Evolutionary conservation across 1,284 basidiomycete genomes (phyloP), one percentile per base, ranked within the genome.

Genomic region (Ceratobasidium sp.): DNA sequence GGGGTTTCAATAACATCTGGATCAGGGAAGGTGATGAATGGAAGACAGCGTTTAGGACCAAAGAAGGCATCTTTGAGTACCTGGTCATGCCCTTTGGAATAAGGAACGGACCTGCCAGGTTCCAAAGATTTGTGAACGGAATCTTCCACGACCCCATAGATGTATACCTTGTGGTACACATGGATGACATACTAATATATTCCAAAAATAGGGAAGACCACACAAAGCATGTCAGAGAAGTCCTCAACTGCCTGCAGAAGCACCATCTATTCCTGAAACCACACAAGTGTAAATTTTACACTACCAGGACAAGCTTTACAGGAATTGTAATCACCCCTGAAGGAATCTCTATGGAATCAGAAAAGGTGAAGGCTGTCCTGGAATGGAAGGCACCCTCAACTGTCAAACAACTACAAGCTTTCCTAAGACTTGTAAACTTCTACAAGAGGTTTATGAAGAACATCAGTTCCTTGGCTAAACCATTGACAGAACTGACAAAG

Each of bases 381-480:
- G 65, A 77, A 0, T 85, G 84, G 83, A 80, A 80, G 5, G 20
- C 45, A 1, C 84, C 82, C 0, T 76, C n/a, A 1, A 80, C 42
- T 5, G 76, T 82, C n/a, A 78, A 75, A 35, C 77, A 83, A 47
- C 31, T 82, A 20, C 80, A 81, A 58, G 39, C 56, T 2, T 84
- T 85, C 78, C 58, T 84, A 1, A 83, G 84, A n/a, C 80, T 85
- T 17, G 80, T 80, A 1, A 81, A 82, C 74, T 83, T 81, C 71
- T 45, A 45, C 42, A 2, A 17, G 17, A 45, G 42, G 17, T 45
- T 10, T 10, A 17, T 45, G 17, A 45, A 71, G 10, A 58, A 79
- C 31, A 85, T 80, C 77, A 80, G 82, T 0, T 47, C 68, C 10
- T 79, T 82, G 13, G 78, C 80, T 0, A 42, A n/a, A 0, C 83